These are phyloP conservation scores for Fonsecaea monophora DNA, from an alignment of 2,329 filamentous ascomycete species.

Conservation along the genomic window DNA sequence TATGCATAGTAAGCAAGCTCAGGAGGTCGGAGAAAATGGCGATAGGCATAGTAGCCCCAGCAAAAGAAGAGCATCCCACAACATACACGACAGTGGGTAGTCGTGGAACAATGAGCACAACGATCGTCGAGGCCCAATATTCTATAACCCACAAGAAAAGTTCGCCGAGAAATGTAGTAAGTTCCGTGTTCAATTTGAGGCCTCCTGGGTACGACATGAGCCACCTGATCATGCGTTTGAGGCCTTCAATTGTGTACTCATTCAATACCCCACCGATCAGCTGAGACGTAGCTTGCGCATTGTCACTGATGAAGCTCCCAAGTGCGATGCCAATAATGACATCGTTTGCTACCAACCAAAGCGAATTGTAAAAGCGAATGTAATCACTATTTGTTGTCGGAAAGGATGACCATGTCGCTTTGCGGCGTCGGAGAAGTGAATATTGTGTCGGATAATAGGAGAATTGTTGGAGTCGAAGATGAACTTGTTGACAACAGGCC, in stretches of 20 bases:
- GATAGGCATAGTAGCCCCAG: slow-evolving; percentile 95
- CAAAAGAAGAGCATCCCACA: slow-evolving; percentile 93
- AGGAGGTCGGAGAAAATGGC: slow-evolving; percentile 93
- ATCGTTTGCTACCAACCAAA: slow-evolving; percentile 98
- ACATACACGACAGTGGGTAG: slow-evolving; percentile 89
- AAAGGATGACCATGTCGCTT: slow-evolving; percentile 92
- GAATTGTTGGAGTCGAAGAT: slow-evolving; percentile 95
- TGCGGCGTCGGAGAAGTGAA: slow-evolving; percentile 83
- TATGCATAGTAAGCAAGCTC: slow-evolving; percentile 89
- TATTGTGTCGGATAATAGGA: slow-evolving; percentile 99
- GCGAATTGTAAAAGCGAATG: slow-evolving; percentile 97
- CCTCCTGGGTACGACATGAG: slow-evolving; percentile 95
- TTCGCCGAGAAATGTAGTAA: slow-evolving; percentile 92
- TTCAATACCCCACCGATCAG: slow-evolving; percentile 78
- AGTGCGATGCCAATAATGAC: slow-evolving; percentile 97
- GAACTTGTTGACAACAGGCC: slow-evolving; percentile 94
- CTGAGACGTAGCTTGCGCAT: slow-evolving; percentile 80
- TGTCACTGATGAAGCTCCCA: slow-evolving; percentile 96
- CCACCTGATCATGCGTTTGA: slow-evolving; percentile 91
- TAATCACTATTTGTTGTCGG: slow-evolving; percentile 96
- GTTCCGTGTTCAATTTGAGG: slow-evolving; percentile 90
- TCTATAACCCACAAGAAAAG: slow-evolving; percentile 98
- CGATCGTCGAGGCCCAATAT: slow-evolving; percentile 73
- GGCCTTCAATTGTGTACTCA: slow-evolving; percentile 83
- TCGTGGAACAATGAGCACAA: slow-evolving; percentile 77